phyloP scores from a whole-genome alignment of 2,329 filamentous ascomycete genomes.

The Beauveria sp. region DNA sequence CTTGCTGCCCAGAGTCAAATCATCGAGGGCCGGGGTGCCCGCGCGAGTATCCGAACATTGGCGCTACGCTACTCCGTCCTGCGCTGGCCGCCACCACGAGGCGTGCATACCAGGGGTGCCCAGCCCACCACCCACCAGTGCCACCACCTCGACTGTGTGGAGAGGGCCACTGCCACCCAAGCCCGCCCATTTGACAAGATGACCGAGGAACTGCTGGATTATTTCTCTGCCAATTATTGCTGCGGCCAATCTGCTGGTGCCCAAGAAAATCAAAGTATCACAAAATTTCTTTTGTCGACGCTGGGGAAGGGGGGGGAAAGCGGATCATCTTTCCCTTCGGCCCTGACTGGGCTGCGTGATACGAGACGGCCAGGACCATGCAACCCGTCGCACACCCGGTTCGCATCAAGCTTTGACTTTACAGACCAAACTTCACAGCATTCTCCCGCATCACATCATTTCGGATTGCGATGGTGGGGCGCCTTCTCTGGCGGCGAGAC shows the following conservation, averaged over 20 bases:
- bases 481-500: background rate
- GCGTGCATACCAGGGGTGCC: conserved; percentile 9
- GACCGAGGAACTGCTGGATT: background rate
- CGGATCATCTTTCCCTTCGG: background rate
- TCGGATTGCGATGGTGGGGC: background rate
- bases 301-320: background rate
- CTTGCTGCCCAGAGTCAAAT: background rate
- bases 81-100: conserved; percentile 11
- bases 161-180: conserved; percentile 2
- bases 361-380: background rate
- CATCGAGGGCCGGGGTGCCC: conserved; percentile 8
- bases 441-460: background rate
- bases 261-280: background rate
- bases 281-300: background rate
- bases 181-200: background rate
- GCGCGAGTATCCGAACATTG: conserved; percentile 11
- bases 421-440: background rate
- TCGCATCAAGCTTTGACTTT: background rate
- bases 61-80: conserved; percentile 1
- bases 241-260: background rate
- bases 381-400: conserved; percentile 2
- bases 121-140: background rate
- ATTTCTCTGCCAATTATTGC: background rate
- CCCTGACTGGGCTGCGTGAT: background rate
- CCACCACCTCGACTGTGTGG: background rate